Evolutionary conservation across 2,329 filamentous ascomycete species (phyloP).

Genomic region (Pseudogymnoascus sp.): DNA sequence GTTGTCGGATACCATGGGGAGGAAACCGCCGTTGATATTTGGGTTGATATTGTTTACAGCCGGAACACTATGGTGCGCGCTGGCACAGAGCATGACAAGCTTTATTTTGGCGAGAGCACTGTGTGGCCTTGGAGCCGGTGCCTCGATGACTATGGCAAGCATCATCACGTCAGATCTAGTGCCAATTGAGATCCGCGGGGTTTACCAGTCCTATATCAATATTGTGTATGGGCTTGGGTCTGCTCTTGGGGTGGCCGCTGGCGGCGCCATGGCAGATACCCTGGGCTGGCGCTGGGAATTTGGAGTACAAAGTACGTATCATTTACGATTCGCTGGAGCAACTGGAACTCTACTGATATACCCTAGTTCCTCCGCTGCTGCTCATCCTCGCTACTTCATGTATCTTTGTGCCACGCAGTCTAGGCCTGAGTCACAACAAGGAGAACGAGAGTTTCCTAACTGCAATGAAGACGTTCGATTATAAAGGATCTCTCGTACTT

Average conservation of each 20-base stretch:
- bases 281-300: constrained; percentile 71
- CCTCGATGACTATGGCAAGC: constrained; percentile 58
- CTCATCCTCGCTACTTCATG: constrained; percentile 39
- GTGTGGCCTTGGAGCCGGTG: constrained; percentile 66
- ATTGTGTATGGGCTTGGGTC: constrained; percentile 52
- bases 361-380: constrained; percentile 39
- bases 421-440: constrained; percentile 40
- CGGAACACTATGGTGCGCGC: constrained; percentile 61
- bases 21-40: constrained; percentile 57
- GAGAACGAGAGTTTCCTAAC: constrained; percentile 37
- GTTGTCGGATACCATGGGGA: constrained; percentile 64
- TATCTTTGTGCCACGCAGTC: constrained; percentile 41
- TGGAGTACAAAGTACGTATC: constrained; percentile 40
- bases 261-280: constrained; percentile 60
- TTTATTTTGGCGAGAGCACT: constrained; percentile 64
- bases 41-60: constrained; percentile 54
- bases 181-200: constrained; percentile 56
- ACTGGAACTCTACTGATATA: background rate
- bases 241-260: constrained; percentile 58
- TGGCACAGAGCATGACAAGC: constrained; percentile 57
- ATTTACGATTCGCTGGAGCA: background rate
- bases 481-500: constrained; percentile 45
- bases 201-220: constrained; percentile 66
- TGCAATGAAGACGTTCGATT: constrained; percentile 50
- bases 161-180: constrained; percentile 69